Percentiles rank a stretch among this genome's conserved stretches.
phyloP scores from a whole-genome alignment of 805 yeast genomes.

The Myxozyma vanderwaltii region DNA sequence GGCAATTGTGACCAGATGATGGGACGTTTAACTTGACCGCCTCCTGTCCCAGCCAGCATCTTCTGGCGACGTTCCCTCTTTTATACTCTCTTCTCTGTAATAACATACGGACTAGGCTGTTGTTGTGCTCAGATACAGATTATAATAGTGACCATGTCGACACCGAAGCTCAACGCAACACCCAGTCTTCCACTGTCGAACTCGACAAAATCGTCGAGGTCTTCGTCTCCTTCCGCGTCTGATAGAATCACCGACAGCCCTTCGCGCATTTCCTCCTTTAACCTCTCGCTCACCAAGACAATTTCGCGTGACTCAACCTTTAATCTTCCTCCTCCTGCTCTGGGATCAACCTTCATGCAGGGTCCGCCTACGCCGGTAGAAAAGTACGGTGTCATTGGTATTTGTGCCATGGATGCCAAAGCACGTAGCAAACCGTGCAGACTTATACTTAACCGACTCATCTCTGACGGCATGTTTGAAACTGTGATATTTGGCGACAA shows the following conservation, averaged over 20 bases:
- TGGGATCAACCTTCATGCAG: constrained; percentile 30
- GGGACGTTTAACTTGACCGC: no score
- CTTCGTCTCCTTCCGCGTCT: constrained; percentile 14
- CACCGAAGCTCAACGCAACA: constrained; percentile 5
- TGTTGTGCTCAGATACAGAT: neutral
- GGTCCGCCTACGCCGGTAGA: constrained; percentile 31
- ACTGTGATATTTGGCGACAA: constrained; percentile 97
- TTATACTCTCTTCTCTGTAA: neutral
- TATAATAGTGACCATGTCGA: constrained; percentile 2
- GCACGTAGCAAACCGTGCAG: constrained; percentile 95
- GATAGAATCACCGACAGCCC: constrained; percentile 23
- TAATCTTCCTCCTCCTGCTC: constrained; percentile 19
- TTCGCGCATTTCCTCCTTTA: constrained; percentile 20
- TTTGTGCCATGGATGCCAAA: constrained; percentile 98
- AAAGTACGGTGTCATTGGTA: constrained; percentile 87
- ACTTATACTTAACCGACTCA: constrained; percentile 80
- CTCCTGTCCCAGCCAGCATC: no score
- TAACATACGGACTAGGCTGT: neutral
- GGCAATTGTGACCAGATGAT: constrained; percentile 9
- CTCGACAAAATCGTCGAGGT: constrained; percentile 2
- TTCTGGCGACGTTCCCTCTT: neutral
- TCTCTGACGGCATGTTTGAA: constrained; percentile 89
- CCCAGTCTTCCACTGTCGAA: constrained; percentile 6
- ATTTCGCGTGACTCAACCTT: constrained; percentile 26
- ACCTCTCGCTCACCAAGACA: constrained; percentile 26